Conservation (phyloP, 129 eudicot species). For the Flaveria trinervia region DNA sequence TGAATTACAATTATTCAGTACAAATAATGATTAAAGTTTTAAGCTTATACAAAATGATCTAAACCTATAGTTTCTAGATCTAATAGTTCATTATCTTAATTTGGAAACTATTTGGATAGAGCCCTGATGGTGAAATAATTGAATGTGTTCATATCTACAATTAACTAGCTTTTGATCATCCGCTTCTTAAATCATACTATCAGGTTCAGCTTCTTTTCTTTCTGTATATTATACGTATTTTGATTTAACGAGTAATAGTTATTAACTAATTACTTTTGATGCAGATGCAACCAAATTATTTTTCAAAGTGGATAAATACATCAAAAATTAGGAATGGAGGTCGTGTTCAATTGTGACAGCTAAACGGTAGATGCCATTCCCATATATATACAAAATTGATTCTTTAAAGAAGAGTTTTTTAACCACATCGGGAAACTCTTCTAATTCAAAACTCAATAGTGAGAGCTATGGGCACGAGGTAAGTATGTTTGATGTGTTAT, state of each 20-base stretch:
- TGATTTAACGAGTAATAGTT: too few species aligned
- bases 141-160: conserved; percentile 70
- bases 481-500: not conserved
- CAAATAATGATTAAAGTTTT: too few species aligned
- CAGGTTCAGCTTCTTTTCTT: conserved; percentile 39
- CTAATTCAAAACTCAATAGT: conserved; percentile 52
- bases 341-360: conserved; percentile 66
- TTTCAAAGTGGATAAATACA: conserved; percentile 45
- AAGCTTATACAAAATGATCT: too few species aligned
- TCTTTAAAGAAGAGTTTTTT: conserved; percentile 51
- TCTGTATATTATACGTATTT: not conserved
- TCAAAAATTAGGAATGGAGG: conserved; percentile 14
- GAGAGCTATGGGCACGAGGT: conserved; percentile 68
- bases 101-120: conserved; percentile 34
- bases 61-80: too few species aligned
- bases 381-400: conserved; percentile 60
- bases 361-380: conserved; percentile 73
- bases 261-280: not conserved
- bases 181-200: conserved; percentile 68
- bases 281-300: conserved; percentile 71
- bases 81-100: not conserved
- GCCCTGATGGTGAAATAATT: conserved; percentile 79
- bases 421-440: conserved; percentile 47
- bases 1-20: too few species aligned
- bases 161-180: conserved; percentile 89